Base-by-base conservation (phyloP, 2,329 filamentous ascomycete genomes). In the Apiospora saccharicola region DNA sequence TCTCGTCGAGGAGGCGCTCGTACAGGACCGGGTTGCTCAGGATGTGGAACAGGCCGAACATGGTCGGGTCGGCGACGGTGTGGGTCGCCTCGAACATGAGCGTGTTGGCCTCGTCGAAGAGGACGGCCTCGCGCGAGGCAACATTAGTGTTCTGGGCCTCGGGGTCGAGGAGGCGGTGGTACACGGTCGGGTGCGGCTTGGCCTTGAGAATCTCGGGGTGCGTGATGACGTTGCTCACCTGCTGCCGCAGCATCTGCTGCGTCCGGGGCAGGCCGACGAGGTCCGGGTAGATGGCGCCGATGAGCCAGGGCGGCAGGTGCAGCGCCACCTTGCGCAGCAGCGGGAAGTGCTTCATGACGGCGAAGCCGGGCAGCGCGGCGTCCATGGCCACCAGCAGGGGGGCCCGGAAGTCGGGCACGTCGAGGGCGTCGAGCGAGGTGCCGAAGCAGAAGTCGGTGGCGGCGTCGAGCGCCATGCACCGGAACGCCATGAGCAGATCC, bases 141-240 rank as follows among this genome's bases (percentile, higher is more conserved):
- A 76, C 79, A 78, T 79, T 80, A 73, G 80, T 78, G 43, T 81
- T n/a, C 47, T 53, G 68, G 19, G 46, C 37, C 22, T 47, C 68
- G 10, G 68, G 46, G 68, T 57, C 68, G 10, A 70, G 47, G 19
- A 70, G 43, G 37, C 68, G 68, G 47, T 70, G 67, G 22, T 77
- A 81, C 0, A 77, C 79, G 0, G 79, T 78, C 7, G 72, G 69
- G 34, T 78, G 71, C 19, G 71, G 1, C 5, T 71, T 51, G n/a
- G 70, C 49, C 49, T 72, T 41, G 24, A 70, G 70, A 37, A 70
- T 72, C 5, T 73, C 75, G 12, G 68, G 68, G 47, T 70, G 46
- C 46, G 47, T 19, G 46, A 70, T 51, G 34, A 70, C 37, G 34
- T 47, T 57, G 30, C 30, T 19, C 3, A 70, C 68, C 37, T 70